Evolutionary conservation across 352 stramenopile species (phyloP).

Genomic region (Blastocystis sp.): DNA sequence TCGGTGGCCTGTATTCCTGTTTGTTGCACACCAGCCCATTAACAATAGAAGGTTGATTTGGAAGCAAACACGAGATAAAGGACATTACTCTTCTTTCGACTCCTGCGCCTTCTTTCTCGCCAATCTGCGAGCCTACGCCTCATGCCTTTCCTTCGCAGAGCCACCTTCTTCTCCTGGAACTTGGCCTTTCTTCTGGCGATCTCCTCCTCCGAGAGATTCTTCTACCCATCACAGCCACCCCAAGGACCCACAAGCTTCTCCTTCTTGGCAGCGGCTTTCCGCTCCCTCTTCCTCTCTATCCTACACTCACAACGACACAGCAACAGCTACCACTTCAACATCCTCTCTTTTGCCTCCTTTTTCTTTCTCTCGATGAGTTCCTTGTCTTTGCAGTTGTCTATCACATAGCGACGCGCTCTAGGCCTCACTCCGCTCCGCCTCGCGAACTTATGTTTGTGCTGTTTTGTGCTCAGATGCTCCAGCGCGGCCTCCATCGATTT

Average conservation of each 20-base stretch:
- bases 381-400: slow-evolving; percentile 43
- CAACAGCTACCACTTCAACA: slow-evolving; percentile 9
- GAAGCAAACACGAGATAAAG: background rate
- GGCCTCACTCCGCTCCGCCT: background rate
- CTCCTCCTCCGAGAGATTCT: slow-evolving; percentile 46
- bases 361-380: slow-evolving; percentile 14
- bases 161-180: slow-evolving; percentile 65
- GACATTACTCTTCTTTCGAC: background rate
- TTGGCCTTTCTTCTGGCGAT: slow-evolving; percentile 41
- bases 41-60: background rate
- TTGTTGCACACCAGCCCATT: slow-evolving; percentile 15
- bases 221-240: slow-evolving; percentile 15
- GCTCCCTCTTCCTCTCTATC: slow-evolving; percentile 7
- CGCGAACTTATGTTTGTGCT: slow-evolving; percentile 34
- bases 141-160: too few relatives aligned
- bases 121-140: slow-evolving; percentile 30
- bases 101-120: slow-evolving; percentile 18
- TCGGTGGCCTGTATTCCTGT: slow-evolving; percentile 72
- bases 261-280: slow-evolving; percentile 1
- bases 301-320: background rate
- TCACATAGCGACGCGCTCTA: slow-evolving; percentile 50
- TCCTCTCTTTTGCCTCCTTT: slow-evolving; percentile 3
- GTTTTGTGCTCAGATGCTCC: slow-evolving; percentile 42
- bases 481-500: slow-evolving; percentile 11
- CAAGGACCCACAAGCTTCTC: background rate